Base-by-base conservation (phyloP, 108 stramenopile species). In the Craspedostauros australis region DNA sequence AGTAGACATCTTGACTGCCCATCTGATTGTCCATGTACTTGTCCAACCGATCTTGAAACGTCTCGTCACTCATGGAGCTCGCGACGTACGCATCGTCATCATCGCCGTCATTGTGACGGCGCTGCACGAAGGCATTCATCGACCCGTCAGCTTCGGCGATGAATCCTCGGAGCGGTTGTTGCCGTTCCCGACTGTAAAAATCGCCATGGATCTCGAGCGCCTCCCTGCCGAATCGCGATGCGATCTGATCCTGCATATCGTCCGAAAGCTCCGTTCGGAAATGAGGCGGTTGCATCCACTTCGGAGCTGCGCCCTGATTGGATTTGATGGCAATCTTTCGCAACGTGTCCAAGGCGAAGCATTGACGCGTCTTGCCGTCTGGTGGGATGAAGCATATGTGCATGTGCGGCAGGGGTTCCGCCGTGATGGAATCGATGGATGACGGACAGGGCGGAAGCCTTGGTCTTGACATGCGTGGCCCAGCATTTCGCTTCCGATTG, bases 311-410 rank as follows among this genome's bases (percentile, higher is more conserved):
- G n/a, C n/a, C n/a, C 23, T 66, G 29, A 22, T 20, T 28, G 29
- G 56, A 47, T 4, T 70, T 66, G 2, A 83, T 59, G 2, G 88
- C 88, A 41, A 84, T 80, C 15, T 74, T 60, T 27, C 79, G 76
- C 34, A 91, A 46, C n/a, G 88, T 91, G 15, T 80, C 75, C n/a
- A 91, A 39, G n/a, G 77, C 50, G 57, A 84, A 91, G 53, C 88
- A 91, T 48, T 82, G 80, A 1, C 83, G 64, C 6, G 62, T 62
- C 33, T 54, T 40, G 1, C 74, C 77, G 53, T 86, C 85, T 0
- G 82, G 80, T 12, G 79, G 37, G n/a, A 86, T 32, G 53, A 60
- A 86, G 37, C 88, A 91, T 11, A 91, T 60, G 41, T 91, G 88
- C 7, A 23, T 47, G 45, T 46, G 66, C 4, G 82, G 84, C 0